Evolutionary conservation across 371 early-diverging fungal genomes (phyloP), one percentile per base, ranked within the genome.

Genomic region (Nematocida displodere): DNA sequence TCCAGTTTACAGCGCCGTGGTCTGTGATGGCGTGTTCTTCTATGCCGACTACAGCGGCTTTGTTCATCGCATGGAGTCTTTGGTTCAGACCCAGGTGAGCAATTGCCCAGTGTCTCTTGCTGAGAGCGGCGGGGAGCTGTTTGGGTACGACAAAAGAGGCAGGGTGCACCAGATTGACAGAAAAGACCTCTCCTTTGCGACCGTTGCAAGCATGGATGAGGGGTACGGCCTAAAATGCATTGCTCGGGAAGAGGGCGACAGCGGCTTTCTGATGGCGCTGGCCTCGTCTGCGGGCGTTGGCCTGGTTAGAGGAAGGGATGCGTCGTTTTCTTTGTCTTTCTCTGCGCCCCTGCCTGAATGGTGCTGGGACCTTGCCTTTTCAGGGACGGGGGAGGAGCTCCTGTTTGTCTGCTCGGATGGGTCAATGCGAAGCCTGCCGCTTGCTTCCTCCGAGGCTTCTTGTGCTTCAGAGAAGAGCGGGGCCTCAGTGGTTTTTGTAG

Each of bases 121-220:
- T 34, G 5, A 5, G 11, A 8, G 8, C 36, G 8, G 8, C 17
- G 34, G 11, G 4, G 55, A 22, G 4, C 55, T 55, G 7, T 31
- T 55, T 7, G 55, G 55, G 34, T 55, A 55, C 31, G 55, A 55
- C 36, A 55, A 37, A 55, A 55, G 55, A 55, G 55, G 55, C 4
- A 55, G 55, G 34, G 11, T 55, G 34, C 55, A 55, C 55, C 5
- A 37, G 34, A 55, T 55, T 33, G 55, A 55, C 4, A 20, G 28
- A 7, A 13, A 8, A 50, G 20, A 5, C 5, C 7, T 50, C 11
- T 5, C 8, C 11, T 50, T 50, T 22, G n/a, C 52, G 5, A 50
- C 52, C 11, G 20, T 22, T 11, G 7, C 22, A 5, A 13, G 13
- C 20, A 20, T 20, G 22, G 52, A 28, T 5, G 28, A 7, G 7